These are phyloP conservation scores for Apiotrichum brassicae DNA, from an alignment of 1,284 basidiomycete genomes.

Conservation along the genomic window DNA sequence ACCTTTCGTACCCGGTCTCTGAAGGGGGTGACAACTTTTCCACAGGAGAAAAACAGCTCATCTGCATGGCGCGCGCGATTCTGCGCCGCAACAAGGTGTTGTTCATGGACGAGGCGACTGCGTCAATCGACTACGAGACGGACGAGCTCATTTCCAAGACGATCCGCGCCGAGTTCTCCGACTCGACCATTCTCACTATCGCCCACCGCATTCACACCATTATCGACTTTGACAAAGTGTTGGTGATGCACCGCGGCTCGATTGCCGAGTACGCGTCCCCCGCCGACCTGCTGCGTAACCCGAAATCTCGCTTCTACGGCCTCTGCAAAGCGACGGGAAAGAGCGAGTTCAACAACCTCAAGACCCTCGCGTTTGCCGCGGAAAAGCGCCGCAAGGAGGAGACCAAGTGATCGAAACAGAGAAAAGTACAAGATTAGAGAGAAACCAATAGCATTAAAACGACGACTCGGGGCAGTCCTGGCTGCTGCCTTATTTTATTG, in stretches of 20 bases:
- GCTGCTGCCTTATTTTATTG: no score
- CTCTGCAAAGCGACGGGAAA: constrained; percentile 77
- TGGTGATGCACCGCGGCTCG: constrained; percentile 51
- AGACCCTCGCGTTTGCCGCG: constrained; percentile 40
- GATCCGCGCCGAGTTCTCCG: constrained; percentile 52
- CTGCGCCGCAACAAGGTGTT: constrained; percentile 66
- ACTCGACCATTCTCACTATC: constrained; percentile 55
- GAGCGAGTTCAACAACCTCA: constrained; percentile 66
- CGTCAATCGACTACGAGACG: constrained; percentile 55
- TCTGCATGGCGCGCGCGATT: constrained; percentile 78
- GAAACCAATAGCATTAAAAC: no score
- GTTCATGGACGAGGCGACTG: constrained; percentile 76
- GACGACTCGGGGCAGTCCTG: no score
- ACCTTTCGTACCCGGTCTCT: constrained; percentile 69
- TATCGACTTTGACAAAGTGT: constrained; percentile 79
- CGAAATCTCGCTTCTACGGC: constrained; percentile 63
- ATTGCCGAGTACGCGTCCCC: constrained; percentile 81
- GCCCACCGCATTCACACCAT: constrained; percentile 63
- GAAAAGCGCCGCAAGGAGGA: constrained; percentile 14
- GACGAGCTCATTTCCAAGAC: constrained; percentile 50
- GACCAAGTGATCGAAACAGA: background rate
- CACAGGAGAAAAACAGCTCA: constrained; percentile 75
- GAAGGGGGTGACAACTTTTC: constrained; percentile 82
- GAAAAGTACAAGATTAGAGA: no score
- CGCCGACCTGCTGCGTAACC: constrained; percentile 58